Evolutionary conservation across 805 yeast species (phyloP), one percentile per base, ranked within the genome.

Genomic region (Wickerhamiella australiensis): DNA sequence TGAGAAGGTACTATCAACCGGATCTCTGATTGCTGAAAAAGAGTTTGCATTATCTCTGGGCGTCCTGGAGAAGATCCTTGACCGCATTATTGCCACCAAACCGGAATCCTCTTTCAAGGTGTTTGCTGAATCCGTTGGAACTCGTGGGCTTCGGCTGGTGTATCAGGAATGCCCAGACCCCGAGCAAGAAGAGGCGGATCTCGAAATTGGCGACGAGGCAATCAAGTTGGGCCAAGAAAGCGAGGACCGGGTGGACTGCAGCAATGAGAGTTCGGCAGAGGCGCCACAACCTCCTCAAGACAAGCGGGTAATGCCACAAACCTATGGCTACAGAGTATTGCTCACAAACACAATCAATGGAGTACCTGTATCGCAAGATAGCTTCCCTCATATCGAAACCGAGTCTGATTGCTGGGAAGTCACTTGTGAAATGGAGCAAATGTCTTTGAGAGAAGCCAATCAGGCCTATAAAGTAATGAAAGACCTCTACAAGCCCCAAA

Each of bases 401-500:
- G n/a, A 21, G 12, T 38, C 46, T 3, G 61, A 56, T n/a, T 52
- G 55, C 8, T 73, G 77, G 76, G 57, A 52, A 5, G 62, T 66
- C 1, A 51, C 52, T 2, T 61, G 64, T 15, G 57, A 53, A 4
- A 55, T 72, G 6, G 21, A 41, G 12, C 11, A 23, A 12, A 41
- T 41, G 13, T 53, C 53, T 2, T 11, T 3, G 5, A n/a, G 11
- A 15, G 9, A 33, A 7, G 38, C 20, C 6, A 4, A 9, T 7
- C 7, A 81, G 55, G 86, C 85, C 65, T 92, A 92, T 63, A 76
- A 73, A 62, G 85, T 85, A 64, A 92, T 92, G 97, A 87, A 92
- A 53, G 73, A 80, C 52, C 69, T 15, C 4, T 33, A 33, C 20
- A n/a, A 15, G 38, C 38, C 38, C 5, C 38, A 59, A 61, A 41